Evolutionary conservation across 805 yeast genomes (phyloP).

Genomic region (Starmerella vitae): DNA sequence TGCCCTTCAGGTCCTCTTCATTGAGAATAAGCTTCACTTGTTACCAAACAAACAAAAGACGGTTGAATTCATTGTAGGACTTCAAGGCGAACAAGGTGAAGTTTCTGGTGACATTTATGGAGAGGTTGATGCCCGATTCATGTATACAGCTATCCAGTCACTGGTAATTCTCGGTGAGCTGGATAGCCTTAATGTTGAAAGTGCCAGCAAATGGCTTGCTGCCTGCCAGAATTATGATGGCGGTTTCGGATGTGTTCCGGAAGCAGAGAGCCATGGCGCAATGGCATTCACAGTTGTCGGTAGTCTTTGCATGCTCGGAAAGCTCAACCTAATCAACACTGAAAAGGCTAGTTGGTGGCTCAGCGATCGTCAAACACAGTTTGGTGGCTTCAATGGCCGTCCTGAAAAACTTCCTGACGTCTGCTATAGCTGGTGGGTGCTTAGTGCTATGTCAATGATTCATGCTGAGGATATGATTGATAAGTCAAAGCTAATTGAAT

Average conservation of each 20-base stretch:
- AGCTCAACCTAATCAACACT: constrained; percentile 37
- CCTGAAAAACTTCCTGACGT: constrained; percentile 94
- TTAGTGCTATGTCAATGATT: constrained; percentile 59
- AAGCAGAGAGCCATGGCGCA: constrained; percentile 91
- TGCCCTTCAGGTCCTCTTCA: constrained; percentile 65
- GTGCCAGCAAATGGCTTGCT: constrained; percentile 52
- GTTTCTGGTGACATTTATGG: constrained; percentile 86
- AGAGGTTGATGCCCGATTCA: constrained; percentile 84
- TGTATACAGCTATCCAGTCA: constrained; percentile 65
- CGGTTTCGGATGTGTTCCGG: constrained; percentile 86
- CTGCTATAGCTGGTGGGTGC: constrained; percentile 98
- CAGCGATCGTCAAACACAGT: constrained; percentile 71
- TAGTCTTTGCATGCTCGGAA: constrained; percentile 53
- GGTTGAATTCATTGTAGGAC: constrained; percentile 26
- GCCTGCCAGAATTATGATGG: constrained; percentile 87
- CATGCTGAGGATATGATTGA: constrained; percentile 68
- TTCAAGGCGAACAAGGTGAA: constrained; percentile 53
- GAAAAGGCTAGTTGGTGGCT: constrained; percentile 61
- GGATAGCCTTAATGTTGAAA: constrained; percentile 33
- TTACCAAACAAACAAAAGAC: constrained; percentile 27
- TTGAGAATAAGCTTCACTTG: constrained; percentile 45
- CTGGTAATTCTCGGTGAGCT: constrained; percentile 56
- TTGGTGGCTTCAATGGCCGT: constrained; percentile 91
- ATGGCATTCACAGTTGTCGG: constrained; percentile 66
- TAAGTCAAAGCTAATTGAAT: constrained; percentile 42